phyloP scores from a whole-genome alignment of 2,329 filamentous ascomycete genomes.

The Mariannaea elegans region DNA sequence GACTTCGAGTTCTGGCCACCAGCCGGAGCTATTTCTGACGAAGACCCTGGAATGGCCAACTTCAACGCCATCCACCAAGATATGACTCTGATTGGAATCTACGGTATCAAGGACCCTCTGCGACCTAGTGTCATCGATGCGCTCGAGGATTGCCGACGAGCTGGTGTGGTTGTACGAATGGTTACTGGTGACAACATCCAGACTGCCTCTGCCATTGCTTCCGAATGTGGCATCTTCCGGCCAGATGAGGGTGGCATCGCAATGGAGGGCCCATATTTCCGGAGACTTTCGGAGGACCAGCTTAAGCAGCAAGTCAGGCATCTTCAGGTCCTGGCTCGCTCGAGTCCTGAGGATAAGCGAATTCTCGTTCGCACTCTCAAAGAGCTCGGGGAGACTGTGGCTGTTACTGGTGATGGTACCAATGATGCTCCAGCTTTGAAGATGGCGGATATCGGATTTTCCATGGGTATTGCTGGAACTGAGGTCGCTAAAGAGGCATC shows the following conservation, averaged over 20 bases:
- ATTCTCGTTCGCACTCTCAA: conserved; percentile 70
- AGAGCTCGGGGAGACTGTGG: conserved; percentile 67
- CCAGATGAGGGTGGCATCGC: conserved; percentile 71
- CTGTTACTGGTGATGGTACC: conserved; percentile 69
- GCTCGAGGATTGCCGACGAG: conserved; percentile 69
- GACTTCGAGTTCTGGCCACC: conserved; percentile 78
- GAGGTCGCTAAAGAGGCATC: conserved; percentile 71
- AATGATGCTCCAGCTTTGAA: conserved; percentile 70
- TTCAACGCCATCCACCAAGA: conserved; percentile 61
- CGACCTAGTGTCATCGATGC: conserved; percentile 69
- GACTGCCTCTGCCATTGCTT: conserved; percentile 55
- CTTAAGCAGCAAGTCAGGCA: conserved; percentile 64
- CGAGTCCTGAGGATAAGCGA: conserved; percentile 72
- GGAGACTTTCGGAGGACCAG: conserved; percentile 62
- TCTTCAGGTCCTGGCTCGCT: conserved; percentile 71
- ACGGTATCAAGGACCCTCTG: conserved; percentile 75
- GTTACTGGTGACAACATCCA: conserved; percentile 62
- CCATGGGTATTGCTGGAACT: conserved; percentile 71
- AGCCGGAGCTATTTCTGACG: conserved; percentile 68
- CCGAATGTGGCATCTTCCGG: conserved; percentile 52
- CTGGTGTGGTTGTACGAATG: conserved; percentile 74
- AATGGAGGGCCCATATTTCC: conserved; percentile 64
- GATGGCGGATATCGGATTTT: conserved; percentile 69
- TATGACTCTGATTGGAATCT: conserved; percentile 54
- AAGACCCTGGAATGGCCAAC: conserved; percentile 60